Conservation (phyloP, 352 stramenopile genomes). For the Phytophthora sp. region DNA sequence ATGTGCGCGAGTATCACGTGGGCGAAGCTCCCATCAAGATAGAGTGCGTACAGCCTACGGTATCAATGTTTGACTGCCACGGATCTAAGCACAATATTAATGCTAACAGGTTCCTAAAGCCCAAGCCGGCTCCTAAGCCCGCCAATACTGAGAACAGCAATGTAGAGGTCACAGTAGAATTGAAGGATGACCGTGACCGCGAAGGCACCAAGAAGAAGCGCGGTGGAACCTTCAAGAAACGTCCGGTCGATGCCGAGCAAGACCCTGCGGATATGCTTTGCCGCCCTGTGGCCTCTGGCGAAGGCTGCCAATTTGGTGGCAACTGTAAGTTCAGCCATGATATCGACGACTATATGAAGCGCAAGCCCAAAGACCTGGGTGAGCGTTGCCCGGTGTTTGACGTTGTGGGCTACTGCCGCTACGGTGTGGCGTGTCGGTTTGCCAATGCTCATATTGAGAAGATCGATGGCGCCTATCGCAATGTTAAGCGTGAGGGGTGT, state of each 20-base stretch:
- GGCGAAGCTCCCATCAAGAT: constrained; percentile 56
- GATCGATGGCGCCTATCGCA: constrained; percentile 51
- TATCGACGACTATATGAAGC: constrained; percentile 82
- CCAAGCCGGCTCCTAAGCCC: constrained; percentile 32
- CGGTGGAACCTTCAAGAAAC: constrained; percentile 89
- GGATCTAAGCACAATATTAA: background rate
- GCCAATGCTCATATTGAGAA: constrained; percentile 85
- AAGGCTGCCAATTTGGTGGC: constrained; percentile 73
- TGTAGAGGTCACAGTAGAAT: background rate
- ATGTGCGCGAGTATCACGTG: constrained; percentile 16
- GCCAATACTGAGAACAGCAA: background rate
- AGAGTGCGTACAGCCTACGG: constrained; percentile 40
- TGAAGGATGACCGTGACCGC: constrained; percentile 20
- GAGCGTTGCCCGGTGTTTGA: constrained; percentile 83
- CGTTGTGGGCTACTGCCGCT: constrained; percentile 88
- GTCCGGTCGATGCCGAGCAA: constrained; percentile 63
- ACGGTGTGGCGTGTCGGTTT: constrained; percentile 93
- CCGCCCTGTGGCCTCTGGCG: constrained; percentile 63
- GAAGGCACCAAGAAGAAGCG: constrained; percentile 43
- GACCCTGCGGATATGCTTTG: constrained; percentile 76
- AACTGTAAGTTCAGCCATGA: constrained; percentile 90
- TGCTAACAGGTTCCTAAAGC: constrained; percentile 68
- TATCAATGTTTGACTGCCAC: constrained; percentile 5
- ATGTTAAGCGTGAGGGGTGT: constrained; percentile 49
- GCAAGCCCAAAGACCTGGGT: constrained; percentile 84